Evolutionary conservation across 805 yeast species (phyloP).

Genomic region (Saccharomycopsis microspora): DNA sequence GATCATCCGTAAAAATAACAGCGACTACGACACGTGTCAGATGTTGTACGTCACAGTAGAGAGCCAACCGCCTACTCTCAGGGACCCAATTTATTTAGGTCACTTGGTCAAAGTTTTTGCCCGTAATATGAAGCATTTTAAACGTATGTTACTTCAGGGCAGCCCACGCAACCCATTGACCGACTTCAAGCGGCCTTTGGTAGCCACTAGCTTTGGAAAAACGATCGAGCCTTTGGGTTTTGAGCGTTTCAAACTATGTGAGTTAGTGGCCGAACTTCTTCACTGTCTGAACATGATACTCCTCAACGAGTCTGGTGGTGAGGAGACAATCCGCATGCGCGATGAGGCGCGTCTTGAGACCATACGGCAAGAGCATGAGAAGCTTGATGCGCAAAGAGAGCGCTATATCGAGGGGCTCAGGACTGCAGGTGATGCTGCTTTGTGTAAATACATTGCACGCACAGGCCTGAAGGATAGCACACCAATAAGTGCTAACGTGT

Average conservation of each 20-base stretch:
- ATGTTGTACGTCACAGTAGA: constrained; percentile 73
- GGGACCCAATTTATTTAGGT: constrained; percentile 91
- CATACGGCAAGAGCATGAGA: constrained; percentile 26
- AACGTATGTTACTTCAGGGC: constrained; percentile 29
- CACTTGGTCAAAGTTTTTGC: constrained; percentile 72
- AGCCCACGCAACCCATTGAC: constrained; percentile 3
- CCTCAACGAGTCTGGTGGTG: constrained; percentile 67
- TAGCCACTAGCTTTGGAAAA: constrained; percentile 37
- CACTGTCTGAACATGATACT: constrained; percentile 98
- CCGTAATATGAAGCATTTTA: constrained; percentile 50
- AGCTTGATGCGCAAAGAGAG: constrained; percentile 12
- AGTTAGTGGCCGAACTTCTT: constrained; percentile 82
- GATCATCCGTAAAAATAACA: constrained; percentile 86
- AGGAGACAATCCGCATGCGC: constrained; percentile 54
- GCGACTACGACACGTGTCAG: constrained; percentile 87
- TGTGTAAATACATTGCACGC: constrained; percentile 1
- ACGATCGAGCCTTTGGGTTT: constrained; percentile 71
- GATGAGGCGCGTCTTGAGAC: constrained; percentile 48
- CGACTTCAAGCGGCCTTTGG: constrained; percentile 19
- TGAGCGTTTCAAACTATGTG: constrained; percentile 83
- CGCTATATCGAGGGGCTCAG: constrained; percentile 9
- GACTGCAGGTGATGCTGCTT: constrained; percentile 8
- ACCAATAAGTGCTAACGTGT: neutral
- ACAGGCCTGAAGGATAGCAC: neutral
- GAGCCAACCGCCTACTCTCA: constrained; percentile 82